Evolutionary conservation across 352 stramenopile genomes (phyloP).

Genomic region (Elongisporangium anandrum): DNA sequence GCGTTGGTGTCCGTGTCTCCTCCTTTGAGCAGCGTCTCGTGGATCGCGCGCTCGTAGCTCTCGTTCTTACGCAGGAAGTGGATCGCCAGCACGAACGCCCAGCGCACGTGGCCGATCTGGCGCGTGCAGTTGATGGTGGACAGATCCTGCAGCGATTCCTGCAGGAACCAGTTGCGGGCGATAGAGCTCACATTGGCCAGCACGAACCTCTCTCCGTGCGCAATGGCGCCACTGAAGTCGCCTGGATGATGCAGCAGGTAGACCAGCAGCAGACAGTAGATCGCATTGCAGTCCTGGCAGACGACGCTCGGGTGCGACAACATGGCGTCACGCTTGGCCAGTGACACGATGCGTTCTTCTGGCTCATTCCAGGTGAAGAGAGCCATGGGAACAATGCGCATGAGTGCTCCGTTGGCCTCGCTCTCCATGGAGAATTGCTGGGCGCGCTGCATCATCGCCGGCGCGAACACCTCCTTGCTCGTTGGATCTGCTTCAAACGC

Average conservation of each 20-base stretch:
- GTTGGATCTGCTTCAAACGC: conserved; percentile 27
- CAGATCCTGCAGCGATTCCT: conserved; percentile 34
- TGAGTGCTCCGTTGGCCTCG: conserved; percentile 52
- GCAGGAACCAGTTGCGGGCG: conserved; percentile 38
- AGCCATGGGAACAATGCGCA: conserved; percentile 42
- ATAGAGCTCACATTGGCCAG: conserved; percentile 13
- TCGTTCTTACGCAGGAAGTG: conserved; percentile 36
- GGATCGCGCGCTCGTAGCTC: conserved; percentile 38
- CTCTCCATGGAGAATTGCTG: conserved; percentile 17
- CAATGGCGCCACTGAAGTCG: conserved; percentile 29
- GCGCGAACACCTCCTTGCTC: conserved; percentile 10
- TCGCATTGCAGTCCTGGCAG: conserved; percentile 55
- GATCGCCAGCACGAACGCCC: conserved; percentile 43
- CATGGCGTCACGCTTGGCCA: conserved; percentile 31
- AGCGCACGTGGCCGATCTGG: conserved; percentile 38
- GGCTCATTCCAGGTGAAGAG: conserved; percentile 27
- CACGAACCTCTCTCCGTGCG: conserved; percentile 30
- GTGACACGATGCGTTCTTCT: conserved; percentile 19
- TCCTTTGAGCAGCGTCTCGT: conserved; percentile 42
- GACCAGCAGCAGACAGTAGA: conserved; percentile 50
- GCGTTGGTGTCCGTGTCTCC: conserved; percentile 63
- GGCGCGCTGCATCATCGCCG: conserved; percentile 22
- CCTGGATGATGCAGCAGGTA: conserved; percentile 34
- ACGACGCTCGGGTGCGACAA: conserved; percentile 47
- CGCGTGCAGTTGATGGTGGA: conserved; percentile 23